phyloP scores from a whole-genome alignment of 2,329 filamentous ascomycete species.

The Chaetomiaceae sp. region DNA sequence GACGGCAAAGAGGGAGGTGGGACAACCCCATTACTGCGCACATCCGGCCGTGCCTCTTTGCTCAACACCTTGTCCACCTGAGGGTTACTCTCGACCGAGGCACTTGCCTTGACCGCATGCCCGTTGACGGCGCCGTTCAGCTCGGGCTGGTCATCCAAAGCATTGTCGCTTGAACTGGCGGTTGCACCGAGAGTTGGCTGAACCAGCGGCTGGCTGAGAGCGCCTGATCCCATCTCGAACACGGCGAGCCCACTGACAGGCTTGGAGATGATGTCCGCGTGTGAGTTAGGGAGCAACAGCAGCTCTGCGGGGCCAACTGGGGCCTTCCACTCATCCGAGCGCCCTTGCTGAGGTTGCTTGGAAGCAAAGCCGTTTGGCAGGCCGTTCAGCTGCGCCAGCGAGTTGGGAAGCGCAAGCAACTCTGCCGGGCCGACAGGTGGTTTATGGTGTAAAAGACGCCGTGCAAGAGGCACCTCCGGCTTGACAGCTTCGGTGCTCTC shows the following conservation, averaged over 20 bases:
- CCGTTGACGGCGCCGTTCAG: conserved; percentile 14
- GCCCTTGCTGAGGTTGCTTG: not conserved
- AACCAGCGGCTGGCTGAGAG: not conserved
- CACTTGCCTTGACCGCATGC: conserved; percentile 20
- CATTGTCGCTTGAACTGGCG: not conserved
- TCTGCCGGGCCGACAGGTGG: conserved; percentile 18
- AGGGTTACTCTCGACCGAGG: conserved; percentile 5
- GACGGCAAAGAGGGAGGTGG: conserved; percentile 12
- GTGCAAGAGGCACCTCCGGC: not conserved
- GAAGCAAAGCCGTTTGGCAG: not conserved
- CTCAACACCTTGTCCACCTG: not conserved
- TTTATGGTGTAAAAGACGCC: not conserved
- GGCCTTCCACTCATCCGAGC: not conserved
- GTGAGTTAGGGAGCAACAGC: conserved; percentile 22
- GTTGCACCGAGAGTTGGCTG: not conserved
- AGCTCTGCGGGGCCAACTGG: conserved; percentile 23
- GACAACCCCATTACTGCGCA: not conserved
- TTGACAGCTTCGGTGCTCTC: not conserved
- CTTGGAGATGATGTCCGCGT: conserved; percentile 13
- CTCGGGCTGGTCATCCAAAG: not conserved
- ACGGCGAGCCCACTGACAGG: not conserved
- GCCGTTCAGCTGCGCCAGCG: conserved; percentile 26
- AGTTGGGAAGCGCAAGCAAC: conserved; percentile 49
- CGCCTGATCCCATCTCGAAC: not conserved
- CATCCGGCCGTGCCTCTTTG: conserved; percentile 2